Conservation (phyloP, 148 eudicot genomes). For the Suaeda aralocaspica region DNA sequence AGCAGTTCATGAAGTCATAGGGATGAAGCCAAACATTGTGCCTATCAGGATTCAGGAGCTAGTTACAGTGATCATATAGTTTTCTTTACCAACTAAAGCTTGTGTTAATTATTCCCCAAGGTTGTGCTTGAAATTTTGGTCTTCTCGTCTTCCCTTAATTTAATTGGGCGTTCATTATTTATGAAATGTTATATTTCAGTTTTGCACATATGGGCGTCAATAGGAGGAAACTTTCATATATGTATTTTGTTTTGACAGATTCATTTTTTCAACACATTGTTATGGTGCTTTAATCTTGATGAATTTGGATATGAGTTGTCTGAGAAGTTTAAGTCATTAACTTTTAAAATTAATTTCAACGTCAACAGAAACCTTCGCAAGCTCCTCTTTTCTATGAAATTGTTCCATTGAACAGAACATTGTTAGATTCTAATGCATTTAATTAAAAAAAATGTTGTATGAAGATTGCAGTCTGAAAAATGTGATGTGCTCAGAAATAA, state of each 20-base stretch:
- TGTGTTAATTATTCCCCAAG: not conserved
- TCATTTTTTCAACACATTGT: not conserved
- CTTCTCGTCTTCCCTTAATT: conserved; percentile 2
- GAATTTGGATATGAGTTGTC: not conserved
- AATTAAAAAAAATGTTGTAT: no score
- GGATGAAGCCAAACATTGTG: not conserved
- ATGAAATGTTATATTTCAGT: not conserved
- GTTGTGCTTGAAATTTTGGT: conserved; percentile 5
- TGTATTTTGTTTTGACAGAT: not conserved
- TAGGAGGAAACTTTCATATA: not conserved
- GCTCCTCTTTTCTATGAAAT: no score
- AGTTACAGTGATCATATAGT: not conserved
- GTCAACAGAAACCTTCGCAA: no score
- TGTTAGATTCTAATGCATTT: no score
- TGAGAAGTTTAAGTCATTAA: no score
- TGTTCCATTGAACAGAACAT: no score
- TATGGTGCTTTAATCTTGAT: not conserved
- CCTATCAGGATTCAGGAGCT: not conserved
- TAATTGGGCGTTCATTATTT: not conserved
- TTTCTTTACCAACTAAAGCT: not conserved
- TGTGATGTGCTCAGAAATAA: no score
- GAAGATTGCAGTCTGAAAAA: no score
- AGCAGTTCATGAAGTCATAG: not conserved
- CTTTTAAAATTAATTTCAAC: no score
- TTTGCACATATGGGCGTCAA: not conserved